phyloP scores from a whole-genome alignment of 768 basidiomycete species.

The Cystofilobasidium macerans region DNA sequence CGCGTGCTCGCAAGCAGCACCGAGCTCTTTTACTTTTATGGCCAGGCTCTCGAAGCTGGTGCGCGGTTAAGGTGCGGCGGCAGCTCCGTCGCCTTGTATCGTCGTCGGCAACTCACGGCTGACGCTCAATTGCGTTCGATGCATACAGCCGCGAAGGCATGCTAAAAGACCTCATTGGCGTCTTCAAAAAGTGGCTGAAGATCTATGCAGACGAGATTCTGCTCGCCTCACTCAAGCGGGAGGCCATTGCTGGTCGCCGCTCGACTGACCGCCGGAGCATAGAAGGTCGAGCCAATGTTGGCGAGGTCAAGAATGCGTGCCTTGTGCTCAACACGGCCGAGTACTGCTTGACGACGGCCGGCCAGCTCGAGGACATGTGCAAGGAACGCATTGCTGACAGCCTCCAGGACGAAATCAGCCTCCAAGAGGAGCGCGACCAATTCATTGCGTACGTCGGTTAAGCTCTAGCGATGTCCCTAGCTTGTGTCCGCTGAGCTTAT shows the following conservation, averaged over 20 bases:
- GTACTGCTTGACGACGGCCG: conserved; percentile 84
- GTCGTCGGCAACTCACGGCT: too few relatives aligned
- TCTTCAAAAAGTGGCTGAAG: conserved; percentile 88
- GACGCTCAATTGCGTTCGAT: background rate
- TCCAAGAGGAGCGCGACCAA: conserved; percentile 74
- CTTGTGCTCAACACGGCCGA: conserved; percentile 94
- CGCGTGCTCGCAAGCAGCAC: conserved; percentile 83
- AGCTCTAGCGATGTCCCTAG: background rate
- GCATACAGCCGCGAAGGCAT: conserved; percentile 55
- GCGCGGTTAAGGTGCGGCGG: conserved; percentile 57
- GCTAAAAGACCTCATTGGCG: conserved; percentile 62
- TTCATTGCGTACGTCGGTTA: conserved; percentile 68
- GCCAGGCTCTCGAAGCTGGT: conserved; percentile 86
- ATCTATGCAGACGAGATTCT: conserved; percentile 55
- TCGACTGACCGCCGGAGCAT: conserved; percentile 52
- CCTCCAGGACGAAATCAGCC: conserved; percentile 64
- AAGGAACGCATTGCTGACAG: conserved; percentile 65
- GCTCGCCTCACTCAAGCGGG: background rate
- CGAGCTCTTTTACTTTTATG: conserved; percentile 94
- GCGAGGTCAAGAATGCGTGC: conserved; percentile 69
- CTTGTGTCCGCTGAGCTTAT: background rate
- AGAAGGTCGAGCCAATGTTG: conserved; percentile 65
- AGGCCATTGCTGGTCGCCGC: background rate
- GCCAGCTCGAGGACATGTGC: conserved; percentile 85
- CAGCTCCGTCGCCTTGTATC: background rate